These are phyloP conservation scores for Claviceps sp. DNA, from an alignment of 2,329 filamentous ascomycete genomes.

Conservation along the genomic window DNA sequence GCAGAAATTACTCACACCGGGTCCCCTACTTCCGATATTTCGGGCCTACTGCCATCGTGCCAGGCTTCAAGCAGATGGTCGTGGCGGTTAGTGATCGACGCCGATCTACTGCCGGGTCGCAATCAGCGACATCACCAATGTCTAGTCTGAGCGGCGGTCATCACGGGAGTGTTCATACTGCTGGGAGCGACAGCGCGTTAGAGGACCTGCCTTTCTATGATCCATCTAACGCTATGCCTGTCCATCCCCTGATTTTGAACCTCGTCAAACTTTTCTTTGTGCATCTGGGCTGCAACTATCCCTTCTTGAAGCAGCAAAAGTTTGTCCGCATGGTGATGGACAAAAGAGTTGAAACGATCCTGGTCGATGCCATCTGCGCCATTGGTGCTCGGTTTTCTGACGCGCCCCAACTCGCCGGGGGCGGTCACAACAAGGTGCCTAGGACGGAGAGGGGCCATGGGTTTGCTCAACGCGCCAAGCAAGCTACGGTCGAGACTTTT, in stretches of 20 bases:
- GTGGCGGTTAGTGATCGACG: conserved; percentile 57
- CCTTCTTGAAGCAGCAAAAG: conserved; percentile 60
- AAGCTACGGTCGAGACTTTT: conserved; percentile 71
- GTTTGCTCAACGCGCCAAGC: conserved; percentile 71
- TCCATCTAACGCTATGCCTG: conserved; percentile 52
- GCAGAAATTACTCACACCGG: conserved; percentile 43
- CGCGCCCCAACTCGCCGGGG: conserved; percentile 32
- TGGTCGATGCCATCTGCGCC: conserved; percentile 77
- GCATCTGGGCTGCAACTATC: conserved; percentile 75
- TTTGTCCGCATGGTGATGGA: conserved; percentile 67
- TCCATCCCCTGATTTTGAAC: conserved; percentile 61
- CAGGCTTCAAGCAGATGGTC: conserved; percentile 88
- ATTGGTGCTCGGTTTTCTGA: conserved; percentile 71
- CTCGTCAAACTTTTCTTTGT: conserved; percentile 71
- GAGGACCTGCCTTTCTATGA: conserved; percentile 64
- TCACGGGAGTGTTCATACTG: conserved; percentile 25
- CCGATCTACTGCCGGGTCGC: conserved; percentile 43
- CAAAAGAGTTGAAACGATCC: conserved; percentile 68
- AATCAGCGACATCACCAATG: conserved; percentile 38
- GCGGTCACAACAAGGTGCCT: conserved; percentile 32
- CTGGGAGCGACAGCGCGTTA: conserved; percentile 29
- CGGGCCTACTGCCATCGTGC: conserved; percentile 80
- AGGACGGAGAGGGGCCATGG: conserved; percentile 59
- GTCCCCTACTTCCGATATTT: conserved; percentile 89
- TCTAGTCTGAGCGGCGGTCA: conserved; percentile 23